Evolutionary conservation across 2,329 filamentous ascomycete species (phyloP), one percentile per base, ranked within the genome.

Genomic region (Ophiostoma piceae): DNA sequence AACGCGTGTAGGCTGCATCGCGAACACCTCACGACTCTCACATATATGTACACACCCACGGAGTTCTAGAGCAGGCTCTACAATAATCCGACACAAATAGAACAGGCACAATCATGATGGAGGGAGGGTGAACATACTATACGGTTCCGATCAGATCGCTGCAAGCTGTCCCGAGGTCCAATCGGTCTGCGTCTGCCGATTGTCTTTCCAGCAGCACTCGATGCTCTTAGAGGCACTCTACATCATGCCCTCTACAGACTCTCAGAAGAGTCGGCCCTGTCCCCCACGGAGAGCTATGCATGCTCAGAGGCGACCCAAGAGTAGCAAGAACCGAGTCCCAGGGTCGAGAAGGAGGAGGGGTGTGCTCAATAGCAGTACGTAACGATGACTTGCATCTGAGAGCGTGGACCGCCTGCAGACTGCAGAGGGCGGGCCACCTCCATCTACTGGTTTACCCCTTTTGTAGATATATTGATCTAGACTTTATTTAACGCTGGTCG

Each of bases 321-420:
- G 43, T 7, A 47, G 6, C 19, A 47, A 16, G 43, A 6, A 47
- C 41, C 43, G 11, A 29, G 51, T 11, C n/a, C n/a, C 22, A 57
- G 22, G 22, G 11, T 4, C 9, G 11, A 26, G 22, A 57, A 26
- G 51, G 51, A 14, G 51, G 51, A 57, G 51, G 51, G 51, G 51
- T 57, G 51, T 57, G 51, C 51, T 57, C 51, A 57, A 26, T 26
- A 57, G 51, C n/a, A 57, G 51, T 4, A 26, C 22, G 51, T 57
- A 57, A 26, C 51, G 51, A 57, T 57, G 51, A 57, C 51, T 57
- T 57, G 22, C 51, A 57, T 57, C 43, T 16, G 43, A 47, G 43
- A 47, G 43, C 43, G 43, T 47, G 43, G 16, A 47, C 43, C 43
- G n/a, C 43, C 43, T 47, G 43, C 43, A 47, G 43, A 47, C 43